Evolutionary conservation across 179 eudicot species (phyloP), one percentile per base, ranked within the genome.

Genomic region (Spinacia oleracea): DNA sequence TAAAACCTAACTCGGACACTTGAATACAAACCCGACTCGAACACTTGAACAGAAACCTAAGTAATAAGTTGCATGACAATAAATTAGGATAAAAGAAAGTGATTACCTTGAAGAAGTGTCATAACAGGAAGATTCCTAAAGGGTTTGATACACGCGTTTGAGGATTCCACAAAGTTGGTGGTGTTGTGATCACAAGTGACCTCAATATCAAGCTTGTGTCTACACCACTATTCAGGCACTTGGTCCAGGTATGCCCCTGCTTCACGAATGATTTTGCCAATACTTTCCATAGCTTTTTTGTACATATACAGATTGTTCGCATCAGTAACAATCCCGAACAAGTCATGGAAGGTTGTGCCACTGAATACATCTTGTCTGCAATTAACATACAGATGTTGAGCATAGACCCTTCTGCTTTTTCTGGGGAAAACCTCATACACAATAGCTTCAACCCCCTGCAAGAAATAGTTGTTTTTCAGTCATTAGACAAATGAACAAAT

Each of bases 121-220:
- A 66, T 0, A 2, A 77, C 48, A 21, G 6, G 72, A 0, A 46
- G 38, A 48, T 65, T 51, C 29, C 63, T 66, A 15, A 50, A 9
- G 4, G 63, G 35, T 11, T 67, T 53, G 9, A 40, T 53, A 3
- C 38, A 6, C 1, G 53, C 35, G 35, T 77, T 67, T 40, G 64
- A 76, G 9, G 73, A 77, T 65, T 77, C 65, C 9, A 66, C 65
- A 77, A 50, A 66, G 23, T 66, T 77, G 42, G 65, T 50, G 3
- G 73, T 67, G 43, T 67, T 77, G 21, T 77, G 66, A 27, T 51
- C 65, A 67, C 64, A 77, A 20, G n/a, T 27, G 2, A 66, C 55
- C 0, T 50, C 34, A 9, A 23, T 35, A n/a, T 48, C 46, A 55
- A 77, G 67, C 6, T 16, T n/a, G 25, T 51, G 40, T 6, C 35